Percentiles rank a stretch among this genome's conserved stretches.
Evolutionary conservation across 768 basidiomycete species (phyloP).

Genomic region (Pisolithus sp.): DNA sequence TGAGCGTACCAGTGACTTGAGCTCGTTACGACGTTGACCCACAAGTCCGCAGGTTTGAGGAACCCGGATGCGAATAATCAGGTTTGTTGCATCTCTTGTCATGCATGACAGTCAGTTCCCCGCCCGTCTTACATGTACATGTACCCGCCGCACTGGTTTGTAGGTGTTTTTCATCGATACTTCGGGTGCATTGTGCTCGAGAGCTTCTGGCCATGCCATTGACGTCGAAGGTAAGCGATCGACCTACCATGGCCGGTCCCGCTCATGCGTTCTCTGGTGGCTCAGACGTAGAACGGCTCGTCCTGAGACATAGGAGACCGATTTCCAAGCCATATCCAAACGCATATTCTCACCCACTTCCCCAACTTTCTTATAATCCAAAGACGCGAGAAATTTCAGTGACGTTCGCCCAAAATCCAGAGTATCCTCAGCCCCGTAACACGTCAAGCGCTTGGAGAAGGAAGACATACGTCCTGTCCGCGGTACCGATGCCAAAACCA

Average conservation of each 20-base stretch:
- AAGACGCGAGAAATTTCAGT: constrained; percentile 54
- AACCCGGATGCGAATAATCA: constrained; percentile 70
- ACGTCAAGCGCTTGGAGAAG: constrained; percentile 47
- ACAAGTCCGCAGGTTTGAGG: constrained; percentile 46
- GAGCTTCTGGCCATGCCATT: constrained; percentile 74
- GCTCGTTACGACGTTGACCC: background rate
- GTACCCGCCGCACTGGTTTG: background rate
- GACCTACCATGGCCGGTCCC: background rate
- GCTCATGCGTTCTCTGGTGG: constrained; percentile 3
- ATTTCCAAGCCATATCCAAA: constrained; percentile 76
- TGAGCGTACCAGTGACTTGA: constrained; percentile 26
- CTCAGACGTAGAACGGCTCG: constrained; percentile 51
- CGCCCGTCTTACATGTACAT: too few species aligned
- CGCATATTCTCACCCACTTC: constrained; percentile 67
- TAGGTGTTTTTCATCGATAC: constrained; percentile 84
- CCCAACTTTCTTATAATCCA: constrained; percentile 55
- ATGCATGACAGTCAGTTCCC: background rate
- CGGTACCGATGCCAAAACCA: constrained; percentile 63
- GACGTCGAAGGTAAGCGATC: constrained; percentile 60
- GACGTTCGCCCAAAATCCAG: constrained; percentile 56
- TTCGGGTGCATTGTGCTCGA: constrained; percentile 69
- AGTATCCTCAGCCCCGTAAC: constrained; percentile 41
- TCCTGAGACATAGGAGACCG: constrained; percentile 72
- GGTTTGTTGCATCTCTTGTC: constrained; percentile 29
- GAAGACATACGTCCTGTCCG: constrained; percentile 56